Evolutionary conservation across 2,329 filamentous ascomycete genomes (phyloP).

Genomic region (Ilyonectria destructans): DNA sequence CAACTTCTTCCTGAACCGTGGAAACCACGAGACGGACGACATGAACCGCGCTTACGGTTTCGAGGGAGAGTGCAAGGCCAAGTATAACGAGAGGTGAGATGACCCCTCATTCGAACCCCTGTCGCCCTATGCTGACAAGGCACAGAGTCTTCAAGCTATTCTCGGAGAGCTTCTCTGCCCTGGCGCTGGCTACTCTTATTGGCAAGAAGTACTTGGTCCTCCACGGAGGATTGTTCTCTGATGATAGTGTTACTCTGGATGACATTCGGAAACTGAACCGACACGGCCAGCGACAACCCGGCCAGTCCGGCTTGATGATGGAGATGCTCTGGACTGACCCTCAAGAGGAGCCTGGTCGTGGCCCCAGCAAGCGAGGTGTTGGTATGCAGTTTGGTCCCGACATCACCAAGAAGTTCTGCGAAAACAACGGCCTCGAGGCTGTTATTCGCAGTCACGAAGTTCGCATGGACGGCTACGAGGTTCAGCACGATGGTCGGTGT

Average conservation of each 20-base stretch:
- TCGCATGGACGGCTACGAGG: constrained; percentile 98
- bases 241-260: constrained; percentile 92
- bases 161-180: constrained; percentile 96
- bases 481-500: constrained; percentile 95
- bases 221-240: constrained; percentile 95
- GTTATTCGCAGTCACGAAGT: constrained; percentile 98
- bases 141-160: constrained; percentile 91
- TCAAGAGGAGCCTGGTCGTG: constrained; percentile 86
- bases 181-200: constrained; percentile 93
- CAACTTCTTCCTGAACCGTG: constrained; percentile 94
- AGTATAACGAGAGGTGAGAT: constrained; percentile 87
- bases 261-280: constrained; percentile 95
- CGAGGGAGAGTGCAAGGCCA: constrained; percentile 97
- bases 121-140: constrained; percentile 24
- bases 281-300: constrained; percentile 92
- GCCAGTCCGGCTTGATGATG: constrained; percentile 98
- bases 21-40: constrained; percentile 98
- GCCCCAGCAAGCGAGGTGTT: constrained; percentile 96
- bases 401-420: constrained; percentile 96
- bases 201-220: constrained; percentile 93
- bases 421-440: constrained; percentile 93
- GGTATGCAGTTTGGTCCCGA: constrained; percentile 98
- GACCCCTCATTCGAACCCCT: neutral
- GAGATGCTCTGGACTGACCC: constrained; percentile 99
- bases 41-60: constrained; percentile 99